Conservation (phyloP, 371 early-diverging fungal species). For the Blyttiomyces sp. region DNA sequence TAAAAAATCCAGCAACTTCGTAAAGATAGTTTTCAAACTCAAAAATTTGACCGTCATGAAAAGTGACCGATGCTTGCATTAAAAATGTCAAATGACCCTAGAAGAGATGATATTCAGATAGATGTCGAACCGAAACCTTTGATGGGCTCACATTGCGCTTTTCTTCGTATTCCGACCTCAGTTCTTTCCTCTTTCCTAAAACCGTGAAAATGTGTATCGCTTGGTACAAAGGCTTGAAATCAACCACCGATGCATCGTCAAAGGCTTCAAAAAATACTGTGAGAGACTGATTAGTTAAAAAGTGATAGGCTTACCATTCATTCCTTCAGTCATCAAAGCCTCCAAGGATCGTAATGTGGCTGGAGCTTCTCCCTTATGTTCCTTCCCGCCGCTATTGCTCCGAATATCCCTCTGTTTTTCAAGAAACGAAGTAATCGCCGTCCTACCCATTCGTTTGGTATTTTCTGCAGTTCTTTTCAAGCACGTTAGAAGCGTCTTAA, state of each 20-base stretch:
- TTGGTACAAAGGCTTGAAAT: conserved; percentile 92
- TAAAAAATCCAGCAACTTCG: conserved; percentile 94
- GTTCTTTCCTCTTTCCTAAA: conserved; percentile 79
- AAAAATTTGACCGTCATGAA: conserved; percentile 60
- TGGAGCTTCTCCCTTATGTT: too few relatives aligned
- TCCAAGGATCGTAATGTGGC: too few relatives aligned
- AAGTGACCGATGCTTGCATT: too few relatives aligned
- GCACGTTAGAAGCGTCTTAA: too few relatives aligned
- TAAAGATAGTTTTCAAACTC: conserved; percentile 74
- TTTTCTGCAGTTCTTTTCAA: too few relatives aligned
- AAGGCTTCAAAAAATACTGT: conserved; percentile 15
- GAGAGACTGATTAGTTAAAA: neutral
- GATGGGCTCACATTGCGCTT: conserved; percentile 59
- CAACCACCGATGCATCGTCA: conserved; percentile 62
- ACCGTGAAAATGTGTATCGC: conserved; percentile 93
- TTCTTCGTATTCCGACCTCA: conserved; percentile 86
- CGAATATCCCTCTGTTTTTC: too few relatives aligned
- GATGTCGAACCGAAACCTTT: neutral
- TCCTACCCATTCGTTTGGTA: too few relatives aligned
- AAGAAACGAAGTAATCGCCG: too few relatives aligned
- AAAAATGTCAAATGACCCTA: conserved; percentile 38
- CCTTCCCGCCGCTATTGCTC: too few relatives aligned
- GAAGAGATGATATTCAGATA: neutral
- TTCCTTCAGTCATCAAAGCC: conserved; percentile 81
- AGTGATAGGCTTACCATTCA: conserved; percentile 58